Conservation (phyloP, 192 early-diverging fungal species). For the Paraglomus brasilianum region DNA sequence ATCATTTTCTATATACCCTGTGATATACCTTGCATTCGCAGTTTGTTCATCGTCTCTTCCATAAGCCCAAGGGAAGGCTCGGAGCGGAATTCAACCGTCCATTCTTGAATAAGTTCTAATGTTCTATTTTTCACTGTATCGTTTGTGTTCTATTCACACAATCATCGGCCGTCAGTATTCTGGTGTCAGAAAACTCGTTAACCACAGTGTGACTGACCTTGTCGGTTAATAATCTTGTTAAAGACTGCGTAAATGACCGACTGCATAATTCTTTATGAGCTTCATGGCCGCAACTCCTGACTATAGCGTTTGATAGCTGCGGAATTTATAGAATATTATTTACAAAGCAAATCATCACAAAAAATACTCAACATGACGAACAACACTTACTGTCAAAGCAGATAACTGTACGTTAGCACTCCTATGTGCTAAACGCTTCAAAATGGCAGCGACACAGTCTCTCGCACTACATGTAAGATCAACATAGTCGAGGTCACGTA, state of each 20-base stretch:
- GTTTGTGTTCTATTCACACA: constrained; percentile 72
- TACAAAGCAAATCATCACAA: not conserved
- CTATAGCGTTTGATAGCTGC: constrained; percentile 80
- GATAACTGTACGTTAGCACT: constrained; percentile 83
- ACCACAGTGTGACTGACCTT: constrained; percentile 52
- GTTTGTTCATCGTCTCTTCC: constrained; percentile 66
- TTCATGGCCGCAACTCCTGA: constrained; percentile 84
- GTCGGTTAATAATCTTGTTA: constrained; percentile 73
- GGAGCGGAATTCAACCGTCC: constrained; percentile 81
- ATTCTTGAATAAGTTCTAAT: constrained; percentile 87
- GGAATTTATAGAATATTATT: constrained; percentile 30
- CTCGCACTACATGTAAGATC: constrained; percentile 49
- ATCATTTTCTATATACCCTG: constrained; percentile 1
- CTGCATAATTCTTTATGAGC: constrained; percentile 86
- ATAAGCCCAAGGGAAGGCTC: constrained; percentile 80
- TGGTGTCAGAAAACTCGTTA: no score
- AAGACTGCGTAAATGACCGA: constrained; percentile 75
- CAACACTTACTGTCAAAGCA: constrained; percentile 55
- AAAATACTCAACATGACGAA: constrained; percentile 4
- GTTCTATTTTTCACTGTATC: constrained; percentile 77
- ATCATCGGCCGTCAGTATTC: no score
- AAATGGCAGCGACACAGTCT: constrained; percentile 68
- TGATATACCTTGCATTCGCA: constrained; percentile 52
- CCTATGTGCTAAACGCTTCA: constrained; percentile 69
- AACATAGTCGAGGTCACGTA: not conserved